Percentiles rank a stretch among this genome's conserved stretches.
phyloP scores from a whole-genome alignment of 2,329 filamentous ascomycete genomes.

The Trichoderma sp. region DNA sequence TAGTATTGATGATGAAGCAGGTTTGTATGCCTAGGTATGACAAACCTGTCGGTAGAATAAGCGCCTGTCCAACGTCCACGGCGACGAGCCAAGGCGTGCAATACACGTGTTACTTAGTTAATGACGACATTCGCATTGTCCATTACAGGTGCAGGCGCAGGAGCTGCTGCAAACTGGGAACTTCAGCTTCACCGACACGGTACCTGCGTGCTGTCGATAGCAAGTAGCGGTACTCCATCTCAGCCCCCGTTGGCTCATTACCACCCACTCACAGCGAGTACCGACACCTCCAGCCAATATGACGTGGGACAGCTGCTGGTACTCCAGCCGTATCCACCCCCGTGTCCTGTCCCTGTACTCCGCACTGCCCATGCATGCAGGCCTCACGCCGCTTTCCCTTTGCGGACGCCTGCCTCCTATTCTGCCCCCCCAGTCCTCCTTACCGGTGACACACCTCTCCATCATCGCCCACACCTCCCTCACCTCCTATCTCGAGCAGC shows the following conservation, averaged over 20 bases:
- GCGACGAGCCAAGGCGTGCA: not conserved
- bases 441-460: constrained; percentile 20
- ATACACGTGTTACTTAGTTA: not conserved
- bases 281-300: not conserved
- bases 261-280: not conserved
- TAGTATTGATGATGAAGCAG: no score
- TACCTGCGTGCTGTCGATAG: constrained; percentile 1
- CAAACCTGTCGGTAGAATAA: no score
- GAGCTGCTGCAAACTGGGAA: constrained; percentile 1
- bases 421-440: constrained; percentile 11
- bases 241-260: no score
- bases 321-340: constrained; percentile 7
- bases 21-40: no score
- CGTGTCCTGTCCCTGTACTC: constrained; percentile 13
- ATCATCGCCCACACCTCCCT: constrained; percentile 16
- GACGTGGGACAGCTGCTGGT: constrained; percentile 17
- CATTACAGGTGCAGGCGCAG: not conserved
- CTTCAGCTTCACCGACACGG: not conserved
- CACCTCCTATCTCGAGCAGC: not conserved
- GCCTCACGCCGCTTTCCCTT: constrained; percentile 24
- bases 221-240: not conserved
- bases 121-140: not conserved
- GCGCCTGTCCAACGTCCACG: no score
- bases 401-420: constrained; percentile 24
- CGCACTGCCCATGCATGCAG: constrained; percentile 19